Evolutionary conservation across 1,284 basidiomycete species (phyloP), one percentile per base, ranked within the genome.

Genomic region (Sutorius eximius): DNA sequence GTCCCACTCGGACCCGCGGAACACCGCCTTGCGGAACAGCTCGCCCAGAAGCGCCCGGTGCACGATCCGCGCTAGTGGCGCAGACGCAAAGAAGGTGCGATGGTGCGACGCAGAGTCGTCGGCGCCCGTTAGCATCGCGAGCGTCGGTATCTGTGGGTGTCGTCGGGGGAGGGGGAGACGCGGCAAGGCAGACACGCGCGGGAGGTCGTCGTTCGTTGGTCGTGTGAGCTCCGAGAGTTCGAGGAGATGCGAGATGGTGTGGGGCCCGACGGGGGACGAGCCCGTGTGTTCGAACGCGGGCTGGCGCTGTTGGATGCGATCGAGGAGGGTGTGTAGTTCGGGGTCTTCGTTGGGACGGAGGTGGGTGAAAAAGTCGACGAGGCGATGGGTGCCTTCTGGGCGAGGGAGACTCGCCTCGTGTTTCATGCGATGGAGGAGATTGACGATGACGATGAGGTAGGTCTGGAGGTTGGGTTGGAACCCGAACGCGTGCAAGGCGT

Each of bases 361-460:
- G 32, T 61, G 49, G 0, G 46, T 43, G 29, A 68, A 50, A 24
- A 68, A 67, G 34, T 68, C 68, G 12, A 58, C 59, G 6, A 71
- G 60, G 42, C 57, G 55, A 29, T 55, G 56, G 2, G 59, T 43
- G 1, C 37, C 51, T 9, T 55, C 37, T 13, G 20, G 22, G 5
- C 52, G 41, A 12, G 46, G 30, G 2, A 46, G 49, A 20, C 38
- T 56, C 8, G 47, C 24, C 45, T 68, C 67, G 27, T 38, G 53
- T 45, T 64, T 71, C 53, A 71, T 69, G 15, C 67, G 68, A 27
- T 52, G 50, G 10, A 70, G 52, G 8, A 68, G 56, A 27, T 51
- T 58, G 3, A 52, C 71, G 62, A 74, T 18, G 22, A 82, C 71
- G 18, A 75, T 67, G 37, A 68, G 70, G 60, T 81, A 81, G 1